These are phyloP conservation scores for Aurinia saxatilis DNA, from an alignment of 345 rosid genomes.

Conservation along the genomic window DNA sequence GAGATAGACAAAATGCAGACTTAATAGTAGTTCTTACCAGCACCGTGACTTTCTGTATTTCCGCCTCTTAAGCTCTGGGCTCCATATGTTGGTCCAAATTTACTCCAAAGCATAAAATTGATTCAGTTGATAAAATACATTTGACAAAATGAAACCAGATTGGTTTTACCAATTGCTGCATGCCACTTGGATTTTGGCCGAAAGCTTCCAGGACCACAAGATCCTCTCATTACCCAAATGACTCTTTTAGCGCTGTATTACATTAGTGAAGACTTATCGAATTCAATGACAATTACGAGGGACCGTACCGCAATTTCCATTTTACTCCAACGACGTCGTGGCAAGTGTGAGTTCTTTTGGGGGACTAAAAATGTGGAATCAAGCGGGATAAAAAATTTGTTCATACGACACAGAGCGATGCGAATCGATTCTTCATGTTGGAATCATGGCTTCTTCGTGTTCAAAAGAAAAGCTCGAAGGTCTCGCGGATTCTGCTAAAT, in stretches of 20 bases:
- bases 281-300: neutral
- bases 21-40: too few species aligned
- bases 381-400: too few species aligned
- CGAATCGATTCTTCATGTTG: constrained; percentile 7
- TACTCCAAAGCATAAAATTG: too few species aligned
- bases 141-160: too few species aligned
- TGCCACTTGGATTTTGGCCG: neutral
- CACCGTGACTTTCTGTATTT: too few species aligned
- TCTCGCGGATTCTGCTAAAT: constrained; percentile 48
- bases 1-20: too few species aligned
- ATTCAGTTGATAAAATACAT: too few species aligned
- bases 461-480: constrained; percentile 48
- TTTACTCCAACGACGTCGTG: constrained; percentile 7
- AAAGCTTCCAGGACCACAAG: neutral
- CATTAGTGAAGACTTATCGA: neutral
- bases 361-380: too few species aligned
- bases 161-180: neutral
- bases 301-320: neutral
- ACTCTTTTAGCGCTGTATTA: neutral
- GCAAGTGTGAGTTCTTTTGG: too few species aligned
- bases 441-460: constrained; percentile 39
- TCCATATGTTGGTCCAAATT: too few species aligned
- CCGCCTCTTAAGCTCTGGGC: too few species aligned
- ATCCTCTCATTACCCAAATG: neutral
- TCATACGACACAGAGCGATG: constrained; percentile 19